Base-by-base conservation (phyloP, 2,329 filamentous ascomycete genomes). In the Ampelomyces quisqualis region DNA sequence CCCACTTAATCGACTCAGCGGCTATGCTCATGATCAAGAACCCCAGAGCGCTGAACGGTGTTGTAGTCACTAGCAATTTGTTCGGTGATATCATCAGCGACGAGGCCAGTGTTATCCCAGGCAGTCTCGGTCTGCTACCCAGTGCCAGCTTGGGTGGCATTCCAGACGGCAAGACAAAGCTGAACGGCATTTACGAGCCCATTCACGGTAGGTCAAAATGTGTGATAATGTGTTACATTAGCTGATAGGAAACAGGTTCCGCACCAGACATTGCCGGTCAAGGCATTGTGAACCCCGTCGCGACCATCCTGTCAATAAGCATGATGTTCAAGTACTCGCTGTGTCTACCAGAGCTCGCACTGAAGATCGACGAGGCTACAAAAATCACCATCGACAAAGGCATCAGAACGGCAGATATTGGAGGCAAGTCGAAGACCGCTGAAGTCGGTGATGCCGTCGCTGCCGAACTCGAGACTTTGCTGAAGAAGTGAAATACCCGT, bases 11-110 rank as follows among this genome's bases (percentile, higher is more conserved):
- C 65, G 91, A 97, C 73, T 88, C 83, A 41, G 91, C 91, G n/a
- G 91, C 91, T 53, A 96, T 97, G 90, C 76, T 96, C 57, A 89
- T 97, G 86, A 81, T 97, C 64, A 96, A 95, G 84, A 91, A 90
- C 72, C 91, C 91, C 7, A 78, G 84, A 8, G 81, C 82, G 15
- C 77, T 97, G 38, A 97, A 96, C 68, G 93, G 91, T 38, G 82
- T 97, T 23, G 81, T 97, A 32, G 84, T 97, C 51, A 95, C 90
- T 9, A 90, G 85, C 76, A 98, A 97, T 71, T 68, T 97, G 56
- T 95, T 95, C 67, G 93, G 91, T 49, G 91, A 97, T 70, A 97
- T 97, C 65, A 90, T 98, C 64, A 88, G 81, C 64, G 91, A 97
- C 66, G 91, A 97, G 77, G 90, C 91, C 4, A 90, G 86, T 58